Base-by-base conservation (phyloP, 495 filamentous ascomycete species). In the Penicillium turbatum region DNA sequence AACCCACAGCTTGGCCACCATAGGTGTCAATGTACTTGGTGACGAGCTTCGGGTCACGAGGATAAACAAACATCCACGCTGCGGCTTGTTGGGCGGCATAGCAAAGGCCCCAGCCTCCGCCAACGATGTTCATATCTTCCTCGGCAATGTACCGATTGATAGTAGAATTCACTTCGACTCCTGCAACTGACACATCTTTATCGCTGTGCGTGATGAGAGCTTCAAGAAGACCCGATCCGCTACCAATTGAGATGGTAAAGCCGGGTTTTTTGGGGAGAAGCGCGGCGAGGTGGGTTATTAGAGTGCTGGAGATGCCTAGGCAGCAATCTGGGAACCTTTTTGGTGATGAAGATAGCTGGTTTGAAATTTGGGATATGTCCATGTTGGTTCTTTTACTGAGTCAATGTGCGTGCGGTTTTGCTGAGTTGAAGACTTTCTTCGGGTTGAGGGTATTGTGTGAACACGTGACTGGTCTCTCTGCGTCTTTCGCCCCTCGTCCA, bases 61-160 rank as follows among this genome's bases (percentile, higher is more conserved):
- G 81, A 47, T 83, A 84, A 10, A 83, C 73, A 64, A 82, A 81
- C 65, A 84, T 62, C 77, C 79, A 78, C 19, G 73, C 70, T 1
- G 41, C 41, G 2, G 79, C 78, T 17, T 67, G 53, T 12, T 53
- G 51, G 13, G 75, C 74, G 1, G 63, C 42, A 2, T 60, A 12
- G 45, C 64, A 59, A 6, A 78, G 55, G n/a, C 62, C 68, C 62
- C 77, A 74, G 1, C 73, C 74, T 12, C 74, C 77, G 5, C 44
- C 41, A 30, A 82, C 79, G 7, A 68, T 55, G 17, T 73, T 53
- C 51, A 79, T 61, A 12, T 70, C 57, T 39, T 70, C 59, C 42
- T 69, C 63, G 5, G 72, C 61, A 10, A 84, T 62, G 44, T 81
- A 79, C 3, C 68, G 69, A 43, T 79, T 81, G 6, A 73, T 59